phyloP scores from a whole-genome alignment of 164 flowering plant species.

The Piper betle region DNA sequence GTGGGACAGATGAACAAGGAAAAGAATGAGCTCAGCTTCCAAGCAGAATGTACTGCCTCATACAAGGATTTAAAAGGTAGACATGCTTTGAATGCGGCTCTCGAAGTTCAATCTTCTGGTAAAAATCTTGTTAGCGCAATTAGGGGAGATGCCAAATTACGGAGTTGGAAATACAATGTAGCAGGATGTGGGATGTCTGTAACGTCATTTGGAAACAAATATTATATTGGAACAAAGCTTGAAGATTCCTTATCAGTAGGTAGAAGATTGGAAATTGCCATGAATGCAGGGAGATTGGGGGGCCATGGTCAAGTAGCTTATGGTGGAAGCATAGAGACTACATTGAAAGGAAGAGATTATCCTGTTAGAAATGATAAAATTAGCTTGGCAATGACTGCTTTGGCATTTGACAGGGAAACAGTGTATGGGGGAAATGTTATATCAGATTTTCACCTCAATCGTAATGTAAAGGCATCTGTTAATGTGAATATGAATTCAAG shows the following conservation, averaged over 20 bases:
- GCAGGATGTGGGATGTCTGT: slow-evolving; percentile 67
- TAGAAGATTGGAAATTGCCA: slow-evolving; percentile 46
- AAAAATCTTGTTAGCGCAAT: slow-evolving; percentile 49
- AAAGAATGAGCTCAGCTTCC: slow-evolving; percentile 64
- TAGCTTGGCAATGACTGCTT: slow-evolving; percentile 43
- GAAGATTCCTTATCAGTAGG: slow-evolving; percentile 63
- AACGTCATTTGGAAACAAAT: slow-evolving; percentile 50
- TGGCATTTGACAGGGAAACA: slow-evolving; percentile 57
- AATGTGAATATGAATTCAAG: slow-evolving; percentile 62
- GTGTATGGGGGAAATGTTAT: slow-evolving; percentile 56
- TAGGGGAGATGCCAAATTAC: slow-evolving; percentile 48
- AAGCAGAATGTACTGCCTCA: slow-evolving; percentile 49
- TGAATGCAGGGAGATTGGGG: slow-evolving; percentile 53
- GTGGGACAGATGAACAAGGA: slow-evolving; percentile 84
- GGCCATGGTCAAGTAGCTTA: slow-evolving; percentile 54
- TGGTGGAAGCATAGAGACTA: slow-evolving; percentile 72
- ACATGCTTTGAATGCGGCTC: slow-evolving; percentile 29
- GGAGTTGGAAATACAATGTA: slow-evolving; percentile 35
- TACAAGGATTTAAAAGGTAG: slow-evolving; percentile 30
- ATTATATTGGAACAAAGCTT: slow-evolving; percentile 58
- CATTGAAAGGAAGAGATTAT: slow-evolving; percentile 61
- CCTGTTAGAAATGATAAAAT: slow-evolving; percentile 65
- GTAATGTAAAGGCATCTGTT: slow-evolving; percentile 43
- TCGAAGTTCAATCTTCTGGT: slow-evolving; percentile 68
- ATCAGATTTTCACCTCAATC: slow-evolving; percentile 44